Conservation (phyloP, 768 basidiomycete genomes). For the Mycena vulgaris region DNA sequence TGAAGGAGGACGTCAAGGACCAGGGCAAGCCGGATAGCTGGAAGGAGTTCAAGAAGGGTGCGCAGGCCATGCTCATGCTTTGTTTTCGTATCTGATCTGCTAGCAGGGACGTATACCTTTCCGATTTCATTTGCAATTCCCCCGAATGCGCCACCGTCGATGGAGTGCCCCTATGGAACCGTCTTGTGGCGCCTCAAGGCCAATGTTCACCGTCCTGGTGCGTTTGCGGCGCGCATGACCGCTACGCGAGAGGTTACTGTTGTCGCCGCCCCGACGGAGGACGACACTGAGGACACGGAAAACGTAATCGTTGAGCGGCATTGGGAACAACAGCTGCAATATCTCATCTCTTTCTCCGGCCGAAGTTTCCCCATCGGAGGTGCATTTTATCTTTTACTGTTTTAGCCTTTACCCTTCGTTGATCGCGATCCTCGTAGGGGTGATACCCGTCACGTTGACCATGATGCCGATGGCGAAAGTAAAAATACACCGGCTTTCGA, state of each 20-base stretch:
- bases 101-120: conserved; percentile 89
- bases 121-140: conserved; percentile 95
- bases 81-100: conserved; percentile 1
- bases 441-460: conserved; percentile 83
- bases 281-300: conserved; percentile 87
- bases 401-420: background rate
- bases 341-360: conserved; percentile 81
- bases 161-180: conserved; percentile 82
- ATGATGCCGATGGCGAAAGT: conserved; percentile 89
- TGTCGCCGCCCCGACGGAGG: conserved; percentile 83
- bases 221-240: conserved; percentile 80
- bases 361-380: conserved; percentile 85
- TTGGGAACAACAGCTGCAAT: conserved; percentile 93
- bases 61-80: conserved; percentile 34
- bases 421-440: conserved; percentile 54
- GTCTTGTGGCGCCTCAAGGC: conserved; percentile 88
- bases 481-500: conserved; percentile 81
- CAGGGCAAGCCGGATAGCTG: conserved; percentile 70
- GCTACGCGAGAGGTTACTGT: conserved; percentile 82
- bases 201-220: conserved; percentile 85
- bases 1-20: conserved; percentile 54
- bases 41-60: conserved; percentile 93
- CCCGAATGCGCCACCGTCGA: conserved; percentile 80
- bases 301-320: conserved; percentile 88
- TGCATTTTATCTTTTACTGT: conserved; percentile 5